These are phyloP conservation scores for Xylariaceae sp. DNA, from an alignment of 2,329 filamentous ascomycete species.

Conservation along the genomic window DNA sequence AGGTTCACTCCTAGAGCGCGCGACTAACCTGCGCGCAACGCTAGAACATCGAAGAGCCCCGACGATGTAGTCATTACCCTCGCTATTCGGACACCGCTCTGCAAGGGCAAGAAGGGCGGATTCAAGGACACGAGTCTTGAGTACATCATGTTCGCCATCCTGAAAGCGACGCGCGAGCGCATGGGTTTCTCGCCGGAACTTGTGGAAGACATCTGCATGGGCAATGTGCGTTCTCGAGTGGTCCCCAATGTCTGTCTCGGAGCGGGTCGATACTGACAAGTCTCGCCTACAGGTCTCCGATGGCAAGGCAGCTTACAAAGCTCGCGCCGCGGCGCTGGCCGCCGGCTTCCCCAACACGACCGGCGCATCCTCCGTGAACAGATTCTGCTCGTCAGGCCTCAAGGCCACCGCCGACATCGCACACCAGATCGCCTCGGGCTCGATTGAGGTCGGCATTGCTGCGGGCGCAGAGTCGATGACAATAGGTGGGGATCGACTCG, in stretches of 20 bases:
- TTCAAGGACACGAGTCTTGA: slow-evolving; percentile 95
- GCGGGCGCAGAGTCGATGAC: slow-evolving; percentile 92
- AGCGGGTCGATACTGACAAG: slow-evolving; percentile 5
- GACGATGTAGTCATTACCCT: slow-evolving; percentile 97
- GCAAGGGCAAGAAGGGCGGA: slow-evolving; percentile 88
- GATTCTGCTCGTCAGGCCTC: slow-evolving; percentile 96
- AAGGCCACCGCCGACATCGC: slow-evolving; percentile 96
- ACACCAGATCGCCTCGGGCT: slow-evolving; percentile 78
- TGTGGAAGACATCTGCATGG: slow-evolving; percentile 88
- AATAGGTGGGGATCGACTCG: slow-evolving; percentile 70
- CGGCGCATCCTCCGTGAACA: slow-evolving; percentile 81
- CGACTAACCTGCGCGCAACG: slow-evolving; percentile 6
- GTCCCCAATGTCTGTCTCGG: neutral
- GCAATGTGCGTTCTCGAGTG: slow-evolving; percentile 70
- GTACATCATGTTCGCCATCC: slow-evolving; percentile 79
- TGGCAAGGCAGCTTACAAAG: slow-evolving; percentile 85
- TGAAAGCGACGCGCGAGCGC: slow-evolving; percentile 76
- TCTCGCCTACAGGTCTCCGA: slow-evolving; percentile 71
- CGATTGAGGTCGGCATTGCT: slow-evolving; percentile 87
- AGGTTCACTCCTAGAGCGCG: neutral
- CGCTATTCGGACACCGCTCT: slow-evolving; percentile 84
- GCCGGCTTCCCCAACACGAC: slow-evolving; percentile 94
- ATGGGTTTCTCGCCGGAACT: slow-evolving; percentile 79
- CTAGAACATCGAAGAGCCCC: slow-evolving; percentile 86
- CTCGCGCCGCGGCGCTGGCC: slow-evolving; percentile 84